A percentile compares a stretch with the other conserved stretches of the same genome.
These are phyloP conservation scores for Xylariaceae sp. DNA, from an alignment of 2,329 filamentous ascomycete species.

Conservation along the genomic window DNA sequence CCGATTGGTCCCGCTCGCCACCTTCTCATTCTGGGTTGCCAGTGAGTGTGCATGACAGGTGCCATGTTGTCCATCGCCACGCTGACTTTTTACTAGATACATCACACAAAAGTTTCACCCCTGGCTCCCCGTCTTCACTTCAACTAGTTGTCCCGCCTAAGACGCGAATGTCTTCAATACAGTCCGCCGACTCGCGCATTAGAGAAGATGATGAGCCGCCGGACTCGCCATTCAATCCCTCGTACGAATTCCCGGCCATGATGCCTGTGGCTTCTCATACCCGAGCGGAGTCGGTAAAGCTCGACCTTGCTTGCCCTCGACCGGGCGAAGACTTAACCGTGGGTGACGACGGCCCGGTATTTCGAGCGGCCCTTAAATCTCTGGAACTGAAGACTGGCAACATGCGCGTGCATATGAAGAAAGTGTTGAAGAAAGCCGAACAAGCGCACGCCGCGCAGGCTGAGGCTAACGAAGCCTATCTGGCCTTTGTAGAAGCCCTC, in stretches of 20 bases:
- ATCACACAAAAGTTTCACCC: slow-evolving; percentile 45
- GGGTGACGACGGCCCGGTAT: slow-evolving; percentile 88
- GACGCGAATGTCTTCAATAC: slow-evolving; percentile 76
- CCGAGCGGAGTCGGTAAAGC: slow-evolving; percentile 58
- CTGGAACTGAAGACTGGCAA: slow-evolving; percentile 94
- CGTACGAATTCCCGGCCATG: slow-evolving; percentile 34
- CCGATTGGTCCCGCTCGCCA: slow-evolving; percentile 78
- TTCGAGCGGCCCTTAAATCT: slow-evolving; percentile 93
- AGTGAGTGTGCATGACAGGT: slow-evolving; percentile 46
- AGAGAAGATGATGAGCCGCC: slow-evolving; percentile 65
- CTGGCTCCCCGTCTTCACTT: slow-evolving; percentile 65
- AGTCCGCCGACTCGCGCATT: slow-evolving; percentile 78
- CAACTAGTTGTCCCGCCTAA: slow-evolving; percentile 68
- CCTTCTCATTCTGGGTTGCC: slow-evolving; percentile 92
- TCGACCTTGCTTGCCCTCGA: slow-evolving; percentile 81
- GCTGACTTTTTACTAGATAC: slow-evolving; percentile 37
- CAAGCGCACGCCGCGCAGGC: slow-evolving; percentile 73
- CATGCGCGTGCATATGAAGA: slow-evolving; percentile 93
- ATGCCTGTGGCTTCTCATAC: slow-evolving; percentile 17
- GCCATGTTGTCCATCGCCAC: slow-evolving; percentile 8
- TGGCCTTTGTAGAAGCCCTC: slow-evolving; percentile 77
- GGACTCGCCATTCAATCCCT: slow-evolving; percentile 44
- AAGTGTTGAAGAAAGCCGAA: slow-evolving; percentile 90
- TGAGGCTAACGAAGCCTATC: slow-evolving; percentile 79
- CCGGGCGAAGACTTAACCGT: slow-evolving; percentile 80